Evolutionary conservation across 306 rosid species (phyloP), one percentile per base, ranked within the genome.

Genomic region (Vigna radiata): DNA sequence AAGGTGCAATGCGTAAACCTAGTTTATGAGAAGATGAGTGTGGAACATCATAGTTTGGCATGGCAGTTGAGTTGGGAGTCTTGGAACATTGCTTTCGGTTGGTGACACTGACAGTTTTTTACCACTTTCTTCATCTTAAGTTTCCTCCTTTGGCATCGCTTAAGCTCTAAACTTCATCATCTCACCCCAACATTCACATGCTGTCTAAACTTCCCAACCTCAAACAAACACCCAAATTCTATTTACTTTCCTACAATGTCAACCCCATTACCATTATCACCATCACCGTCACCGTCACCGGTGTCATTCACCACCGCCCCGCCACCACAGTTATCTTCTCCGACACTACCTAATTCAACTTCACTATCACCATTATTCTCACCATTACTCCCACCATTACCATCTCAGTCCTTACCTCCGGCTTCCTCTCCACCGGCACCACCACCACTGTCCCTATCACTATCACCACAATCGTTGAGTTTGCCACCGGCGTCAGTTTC

Each of bases 71-170:
- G 29, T 18, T 55, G 29, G 62, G 62, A 4, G 16, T 21, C 15
- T 36, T 61, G 43, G 13, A 44, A 63, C 48, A n/a, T 36, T n/a
- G 69, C 48, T 36, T 63, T 36, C 70, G 70, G 70, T 64, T 37
- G 70, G 70, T 64, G 70, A 64, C 49, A 36, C 70, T 17, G 70
- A 64, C 70, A 63, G 14, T 15, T 21, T 15, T 21, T 21, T 37
- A 4, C 18, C 11, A 39, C 50, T 64, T 64, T 64, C 50, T 37
- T 64, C 70, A 64, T 64, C 70, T 37, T 37, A 64, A 64, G 70
- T 37, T 64, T 64, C 46, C 47, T 3, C 48, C 49, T 16, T 37
- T 39, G 29, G 70, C 50, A 64, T 64, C 25, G 70, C 70, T 64
- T 64, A 9, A 37, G 49, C 31, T 39, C 50, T 17, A 64, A 64